Base-by-base conservation (phyloP, 768 basidiomycete species). In the Hygrocybe coccinea region DNA sequence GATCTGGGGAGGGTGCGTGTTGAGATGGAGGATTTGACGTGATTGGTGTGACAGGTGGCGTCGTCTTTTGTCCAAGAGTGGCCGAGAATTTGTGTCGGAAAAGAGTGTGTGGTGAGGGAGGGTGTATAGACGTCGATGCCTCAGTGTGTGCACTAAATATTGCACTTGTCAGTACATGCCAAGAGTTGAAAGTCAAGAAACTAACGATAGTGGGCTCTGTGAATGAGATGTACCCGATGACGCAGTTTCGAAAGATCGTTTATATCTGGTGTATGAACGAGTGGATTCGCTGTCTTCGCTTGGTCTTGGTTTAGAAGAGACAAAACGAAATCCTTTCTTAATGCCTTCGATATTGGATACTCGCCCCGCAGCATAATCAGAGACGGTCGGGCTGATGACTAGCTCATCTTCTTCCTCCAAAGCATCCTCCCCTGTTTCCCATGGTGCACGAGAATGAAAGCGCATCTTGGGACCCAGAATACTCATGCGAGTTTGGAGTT, bases 391-490 rank as follows among this genome's bases (percentile, higher is more conserved):
- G 45, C 64, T 67, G 21, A 73, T 72, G 38, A 79, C 76, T 3
- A 70, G 62, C 39, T 83, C 82, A 24, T 76, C 75, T 33, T 76
- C 81, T 63, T 77, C 79, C 29, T 74, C 68, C 2, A 77, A 55
- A 3, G 69, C 37, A 36, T 73, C 77, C 12, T 77, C 81, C 48
- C 82, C 86, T 36, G 78, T 70, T 69, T 91, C 89, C 89, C 89
- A 92, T 38, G 89, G 89, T 15, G 89, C 86, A 22, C 79, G 85
- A 58, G 86, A 87, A 68, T 89, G 87, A 65, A 89, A 83, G 50
- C 84, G 83, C 79, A 91, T 87, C 69, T 83, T 89, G 29, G 89
- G 89, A n/a, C 90, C 90, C 34, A 86, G 81, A 47, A 85, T 71
- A 62, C 86, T 89, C 69, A 90, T 80, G 52, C 84, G 77, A 56